Conservation (phyloP, 352 stramenopile genomes). For the Stramenopiles sp. region DNA sequence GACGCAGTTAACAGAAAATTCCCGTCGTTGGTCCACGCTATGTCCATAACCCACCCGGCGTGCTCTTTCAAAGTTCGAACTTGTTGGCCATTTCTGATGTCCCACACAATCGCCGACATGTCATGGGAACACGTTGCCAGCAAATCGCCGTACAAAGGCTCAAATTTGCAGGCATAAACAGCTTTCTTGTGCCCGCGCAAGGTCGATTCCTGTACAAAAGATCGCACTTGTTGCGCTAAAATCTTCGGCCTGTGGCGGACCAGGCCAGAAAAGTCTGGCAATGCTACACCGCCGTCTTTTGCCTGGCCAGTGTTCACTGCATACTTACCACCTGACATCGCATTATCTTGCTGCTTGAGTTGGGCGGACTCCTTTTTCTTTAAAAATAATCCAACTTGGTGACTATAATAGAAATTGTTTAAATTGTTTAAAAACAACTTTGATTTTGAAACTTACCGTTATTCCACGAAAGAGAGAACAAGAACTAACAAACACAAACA, state of each 20-base stretch:
- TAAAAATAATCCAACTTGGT: too few relatives aligned
- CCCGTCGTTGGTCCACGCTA: not conserved
- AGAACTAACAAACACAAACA: too few relatives aligned
- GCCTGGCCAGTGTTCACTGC: not conserved
- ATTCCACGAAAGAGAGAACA: too few relatives aligned
- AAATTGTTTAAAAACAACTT: too few relatives aligned
- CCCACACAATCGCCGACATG: not conserved
- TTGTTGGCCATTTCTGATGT: not conserved
- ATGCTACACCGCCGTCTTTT: not conserved
- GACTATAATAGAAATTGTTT: too few relatives aligned
- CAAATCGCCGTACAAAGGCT: not conserved
- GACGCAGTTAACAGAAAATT: conserved; percentile 6
- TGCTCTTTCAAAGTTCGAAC: not conserved
- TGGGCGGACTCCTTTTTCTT: too few relatives aligned
- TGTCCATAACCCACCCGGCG: not conserved
- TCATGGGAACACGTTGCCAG: not conserved
- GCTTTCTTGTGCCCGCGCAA: not conserved
- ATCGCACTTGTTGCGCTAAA: not conserved
- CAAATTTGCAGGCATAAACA: not conserved
- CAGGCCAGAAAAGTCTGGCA: not conserved
- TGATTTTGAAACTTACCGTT: too few relatives aligned
- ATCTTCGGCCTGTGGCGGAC: not conserved
- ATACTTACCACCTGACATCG: not conserved
- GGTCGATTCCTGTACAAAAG: not conserved
- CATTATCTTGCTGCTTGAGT: too few relatives aligned